Conservation (phyloP, 139 green algal genomes). For the Tetradesmus lagerheimii region DNA sequence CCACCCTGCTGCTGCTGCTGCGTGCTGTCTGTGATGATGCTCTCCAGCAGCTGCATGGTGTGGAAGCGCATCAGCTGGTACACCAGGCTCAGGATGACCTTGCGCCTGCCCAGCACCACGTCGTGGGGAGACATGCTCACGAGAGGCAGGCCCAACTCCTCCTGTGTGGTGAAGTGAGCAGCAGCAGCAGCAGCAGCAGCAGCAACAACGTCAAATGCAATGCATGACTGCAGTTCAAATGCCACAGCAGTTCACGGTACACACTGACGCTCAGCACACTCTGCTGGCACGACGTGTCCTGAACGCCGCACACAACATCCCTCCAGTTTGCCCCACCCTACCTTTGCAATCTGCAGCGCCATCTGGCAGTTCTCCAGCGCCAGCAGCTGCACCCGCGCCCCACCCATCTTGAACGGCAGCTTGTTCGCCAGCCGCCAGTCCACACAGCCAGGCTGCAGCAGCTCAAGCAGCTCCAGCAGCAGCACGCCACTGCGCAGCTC, state of each 20-base stretch:
- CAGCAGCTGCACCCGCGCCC: slow-evolving; percentile 41
- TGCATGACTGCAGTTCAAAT: no score
- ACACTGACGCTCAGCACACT: no score
- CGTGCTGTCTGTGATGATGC: slow-evolving; percentile 12
- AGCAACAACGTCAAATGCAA: slow-evolving; percentile 12
- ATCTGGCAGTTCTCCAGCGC: slow-evolving; percentile 72
- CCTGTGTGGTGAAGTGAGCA: background rate
- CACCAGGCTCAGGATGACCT: slow-evolving; percentile 66
- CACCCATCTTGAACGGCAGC: slow-evolving; percentile 44
- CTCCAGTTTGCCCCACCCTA: background rate
- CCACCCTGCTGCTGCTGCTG: background rate
- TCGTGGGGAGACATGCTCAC: slow-evolving; percentile 62
- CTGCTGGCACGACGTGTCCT: no score
- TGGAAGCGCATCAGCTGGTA: slow-evolving; percentile 72
- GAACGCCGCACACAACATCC: no score
- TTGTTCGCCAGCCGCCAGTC: slow-evolving; percentile 48
- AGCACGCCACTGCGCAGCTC: slow-evolving; percentile 60
- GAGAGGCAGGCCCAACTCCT: slow-evolving; percentile 54
- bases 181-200: background rate
- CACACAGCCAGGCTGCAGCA: slow-evolving; percentile 59
- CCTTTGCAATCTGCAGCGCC: slow-evolving; percentile 48
- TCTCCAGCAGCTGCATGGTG: slow-evolving; percentile 38
- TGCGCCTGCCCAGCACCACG: slow-evolving; percentile 61
- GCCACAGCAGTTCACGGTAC: no score
- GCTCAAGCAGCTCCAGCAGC: slow-evolving; percentile 62